Percentiles rank a stretch among this genome's conserved stretches.
Conservation (phyloP, 1,139 yeast genomes). For the Candida glucosophila region DNA sequence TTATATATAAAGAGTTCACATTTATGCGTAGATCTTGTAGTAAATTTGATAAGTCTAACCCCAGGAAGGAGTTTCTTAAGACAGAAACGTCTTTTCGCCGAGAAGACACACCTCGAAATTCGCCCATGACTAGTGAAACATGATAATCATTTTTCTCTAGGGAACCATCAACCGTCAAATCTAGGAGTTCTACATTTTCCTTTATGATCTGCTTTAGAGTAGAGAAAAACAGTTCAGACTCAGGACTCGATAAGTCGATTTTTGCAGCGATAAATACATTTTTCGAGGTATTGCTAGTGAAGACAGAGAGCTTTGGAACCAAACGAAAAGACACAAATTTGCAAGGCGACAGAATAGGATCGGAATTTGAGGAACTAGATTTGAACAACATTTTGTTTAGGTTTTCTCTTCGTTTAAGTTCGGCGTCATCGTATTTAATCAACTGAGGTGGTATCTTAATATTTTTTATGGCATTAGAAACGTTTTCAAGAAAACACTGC, state of each 20-base stretch:
- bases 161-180: slow-evolving; percentile 2
- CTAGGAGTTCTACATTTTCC: slow-evolving; percentile 6
- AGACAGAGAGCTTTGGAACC: slow-evolving; percentile 3
- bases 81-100: slow-evolving; percentile 1
- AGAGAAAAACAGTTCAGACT: slow-evolving; percentile 3
- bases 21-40: slow-evolving; percentile 3
- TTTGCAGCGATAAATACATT: slow-evolving; percentile 5
- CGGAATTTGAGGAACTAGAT: slow-evolving; percentile 2
- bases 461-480: slow-evolving; percentile 2
- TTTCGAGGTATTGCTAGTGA: slow-evolving; percentile 5
- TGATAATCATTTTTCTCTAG: slow-evolving; percentile 3
- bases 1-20: slow-evolving; percentile 3
- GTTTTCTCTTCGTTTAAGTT: slow-evolving; percentile 3
- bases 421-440: slow-evolving; percentile 3
- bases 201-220: slow-evolving; percentile 3
- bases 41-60: slow-evolving; percentile 3
- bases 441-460: slow-evolving; percentile 3
- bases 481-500: slow-evolving; percentile 5
- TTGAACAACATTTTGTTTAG: slow-evolving; percentile 4
- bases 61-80: slow-evolving; percentile 1
- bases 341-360: too few relatives aligned
- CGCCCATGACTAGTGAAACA: slow-evolving; percentile 6
- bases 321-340: slow-evolving; percentile 4
- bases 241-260: slow-evolving; percentile 2
- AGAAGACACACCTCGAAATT: slow-evolving; percentile 3